Percentiles rank a stretch among this genome's conserved stretches.
Conservation (phyloP, 139 green algal species). For the Penium margaritaceum region DNA sequence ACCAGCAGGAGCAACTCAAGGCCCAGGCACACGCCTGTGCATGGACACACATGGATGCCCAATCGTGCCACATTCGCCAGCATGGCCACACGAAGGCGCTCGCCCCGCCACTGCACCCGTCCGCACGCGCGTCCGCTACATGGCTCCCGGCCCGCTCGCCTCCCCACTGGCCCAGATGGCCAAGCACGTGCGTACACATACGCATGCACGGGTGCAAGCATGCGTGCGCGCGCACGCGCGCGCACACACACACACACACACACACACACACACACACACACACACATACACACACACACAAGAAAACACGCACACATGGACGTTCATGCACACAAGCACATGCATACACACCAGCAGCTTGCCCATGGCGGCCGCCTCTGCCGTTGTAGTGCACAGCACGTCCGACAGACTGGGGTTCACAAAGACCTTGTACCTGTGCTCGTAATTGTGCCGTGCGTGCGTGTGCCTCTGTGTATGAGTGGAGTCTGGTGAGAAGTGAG, state of each 20-base stretch:
- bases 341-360: slow-evolving; percentile 64
- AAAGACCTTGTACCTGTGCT: slow-evolving; percentile 88
- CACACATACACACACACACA: too few relatives aligned
- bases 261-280: too few relatives aligned
- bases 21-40: too few relatives aligned
- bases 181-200: neutral
- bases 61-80: too few relatives aligned
- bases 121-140: neutral
- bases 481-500: too few relatives aligned
- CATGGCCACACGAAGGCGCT: neutral
- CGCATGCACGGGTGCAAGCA: neutral
- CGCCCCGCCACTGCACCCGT: neutral
- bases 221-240: neutral
- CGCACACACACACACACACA: too few relatives aligned
- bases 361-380: slow-evolving; percentile 94
- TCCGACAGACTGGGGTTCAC: slow-evolving; percentile 86
- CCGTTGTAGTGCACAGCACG: slow-evolving; percentile 92
- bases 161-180: neutral
- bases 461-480: too few relatives aligned
- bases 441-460: too few relatives aligned
- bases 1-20: too few relatives aligned
- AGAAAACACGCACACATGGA: too few relatives aligned
- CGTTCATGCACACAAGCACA: neutral
- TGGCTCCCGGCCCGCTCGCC: neutral
- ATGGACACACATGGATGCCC: too few relatives aligned